These are phyloP conservation scores for Viola pubescens DNA, from an alignment of 441 rosid species.

Conservation along the genomic window DNA sequence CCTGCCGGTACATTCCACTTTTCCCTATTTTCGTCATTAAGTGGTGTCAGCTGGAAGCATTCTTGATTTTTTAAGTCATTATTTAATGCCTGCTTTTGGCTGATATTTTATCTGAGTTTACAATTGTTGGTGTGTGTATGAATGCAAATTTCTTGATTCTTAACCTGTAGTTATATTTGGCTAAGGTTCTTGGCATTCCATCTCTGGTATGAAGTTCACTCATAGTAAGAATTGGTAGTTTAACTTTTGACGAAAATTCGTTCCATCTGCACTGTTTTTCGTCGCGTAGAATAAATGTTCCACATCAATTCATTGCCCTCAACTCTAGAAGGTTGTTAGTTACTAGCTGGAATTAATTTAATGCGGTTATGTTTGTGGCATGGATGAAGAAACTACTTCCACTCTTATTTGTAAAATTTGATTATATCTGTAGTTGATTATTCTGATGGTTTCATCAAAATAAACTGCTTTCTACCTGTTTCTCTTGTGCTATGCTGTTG, in stretches of 20 bases:
- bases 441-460: background rate
- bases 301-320: background rate
- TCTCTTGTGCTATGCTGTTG: conserved; percentile 8
- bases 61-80: conserved; percentile 5
- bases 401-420: background rate
- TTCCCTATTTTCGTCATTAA: background rate
- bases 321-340: too few relatives aligned
- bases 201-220: conserved; percentile 5
- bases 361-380: background rate
- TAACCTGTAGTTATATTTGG: background rate
- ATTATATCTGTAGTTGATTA: conserved; percentile 1
- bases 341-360: too few relatives aligned
- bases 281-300: background rate
- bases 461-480: background rate
- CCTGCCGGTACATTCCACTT: conserved; percentile 55
- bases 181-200: background rate
- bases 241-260: too few relatives aligned
- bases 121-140: background rate
- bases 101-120: conserved; percentile 1
- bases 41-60: conserved; percentile 6
- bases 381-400: conserved; percentile 1
- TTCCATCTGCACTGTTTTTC: too few relatives aligned
- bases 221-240: too few relatives aligned
- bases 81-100: conserved; percentile 10
- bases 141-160: background rate